Base-by-base conservation (phyloP, 441 rosid genomes). In the Dalechampia spathulata region DNA sequence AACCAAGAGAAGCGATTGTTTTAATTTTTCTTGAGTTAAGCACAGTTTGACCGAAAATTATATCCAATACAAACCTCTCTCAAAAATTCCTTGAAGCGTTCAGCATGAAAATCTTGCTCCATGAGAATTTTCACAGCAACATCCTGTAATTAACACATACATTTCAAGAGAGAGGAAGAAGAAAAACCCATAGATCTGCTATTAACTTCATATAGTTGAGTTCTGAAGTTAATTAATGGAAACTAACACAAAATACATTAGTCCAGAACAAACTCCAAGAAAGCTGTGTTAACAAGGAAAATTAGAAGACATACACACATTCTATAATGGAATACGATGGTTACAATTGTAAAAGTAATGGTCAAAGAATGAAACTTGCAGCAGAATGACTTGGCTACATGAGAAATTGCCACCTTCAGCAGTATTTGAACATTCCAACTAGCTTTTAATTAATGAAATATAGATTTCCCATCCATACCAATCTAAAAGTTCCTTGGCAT, bases 61-160 rank as follows among this genome's bases (percentile, higher is more conserved):
- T 6, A 64, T 65, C 50, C 38, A 44, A 39, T 53, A 54, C 67
- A 56, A 59, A 87, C 99, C 97, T 93, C 97, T 73, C 97, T 82
- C 79, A 87, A 62, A 74, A 87, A 94, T 75, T 94, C 99, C 72
- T 80, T 80, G 47, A 81, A 75, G 26, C 80, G 96, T 67, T 90
- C 99, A 32, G 79, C 83, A 74, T 84, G 92, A 66, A 81, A 83
- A 62, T 94, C 99, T 78, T 90, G 98, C 72, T 90, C 99, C 96
- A 90, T 88, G 72, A 94, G 98, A 78, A 90, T 87, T 84, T 90
- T 94, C 77, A 94, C 99, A 42, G 99, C 99, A 76, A 94, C 99
- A 74, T 94, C 98, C 99, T 90, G 79, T 21, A 69, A 55, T 66
- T 70, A 54, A 63, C 50, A 64, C 46, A 68, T 22, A 4, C 4